Evolutionary conservation across 2,329 filamentous ascomycete genomes (phyloP).

Genomic region (Ambrosiella xylebori): DNA sequence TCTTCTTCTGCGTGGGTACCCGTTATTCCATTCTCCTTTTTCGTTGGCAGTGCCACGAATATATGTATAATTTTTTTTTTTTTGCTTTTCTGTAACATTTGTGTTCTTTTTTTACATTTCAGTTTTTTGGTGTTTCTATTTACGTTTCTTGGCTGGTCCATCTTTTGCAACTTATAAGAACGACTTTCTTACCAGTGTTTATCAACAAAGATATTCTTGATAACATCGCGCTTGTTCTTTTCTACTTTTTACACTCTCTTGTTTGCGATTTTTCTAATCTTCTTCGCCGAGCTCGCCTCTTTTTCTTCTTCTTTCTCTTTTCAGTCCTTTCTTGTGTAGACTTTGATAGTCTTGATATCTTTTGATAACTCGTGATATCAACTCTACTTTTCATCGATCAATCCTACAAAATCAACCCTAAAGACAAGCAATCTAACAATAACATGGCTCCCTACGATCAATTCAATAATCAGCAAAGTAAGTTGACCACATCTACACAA

Average conservation of each 20-base stretch:
- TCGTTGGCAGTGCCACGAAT: slow-evolving; percentile 2
- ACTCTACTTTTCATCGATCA: neutral
- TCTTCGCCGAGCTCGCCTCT: neutral
- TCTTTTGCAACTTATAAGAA: neutral
- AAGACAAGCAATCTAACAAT: neutral
- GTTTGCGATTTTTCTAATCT: neutral
- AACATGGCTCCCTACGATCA: slow-evolving; percentile 3
- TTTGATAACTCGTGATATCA: neutral
- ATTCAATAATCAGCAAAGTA: neutral
- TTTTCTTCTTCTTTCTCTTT: neutral
- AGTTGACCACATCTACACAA: neutral
- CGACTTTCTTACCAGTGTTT: neutral
- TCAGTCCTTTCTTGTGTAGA: neutral
- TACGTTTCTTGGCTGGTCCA: slow-evolving; percentile 6
- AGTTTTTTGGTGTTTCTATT: slow-evolving; percentile 5
- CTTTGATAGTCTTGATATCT: neutral
- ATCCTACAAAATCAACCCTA: neutral
- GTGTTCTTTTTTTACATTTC: slow-evolving; percentile 4
- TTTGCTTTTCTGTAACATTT: slow-evolving; percentile 1
- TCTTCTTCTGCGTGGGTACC: neutral
- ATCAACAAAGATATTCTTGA: neutral
- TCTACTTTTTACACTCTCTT: slow-evolving; percentile 2
- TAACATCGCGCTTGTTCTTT: neutral
- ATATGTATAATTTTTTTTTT: neutral
- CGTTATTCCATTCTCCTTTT: neutral